These are phyloP conservation scores for Chloranthus sessilifolius DNA, from an alignment of 164 flowering plant species.

Conservation along the genomic window DNA sequence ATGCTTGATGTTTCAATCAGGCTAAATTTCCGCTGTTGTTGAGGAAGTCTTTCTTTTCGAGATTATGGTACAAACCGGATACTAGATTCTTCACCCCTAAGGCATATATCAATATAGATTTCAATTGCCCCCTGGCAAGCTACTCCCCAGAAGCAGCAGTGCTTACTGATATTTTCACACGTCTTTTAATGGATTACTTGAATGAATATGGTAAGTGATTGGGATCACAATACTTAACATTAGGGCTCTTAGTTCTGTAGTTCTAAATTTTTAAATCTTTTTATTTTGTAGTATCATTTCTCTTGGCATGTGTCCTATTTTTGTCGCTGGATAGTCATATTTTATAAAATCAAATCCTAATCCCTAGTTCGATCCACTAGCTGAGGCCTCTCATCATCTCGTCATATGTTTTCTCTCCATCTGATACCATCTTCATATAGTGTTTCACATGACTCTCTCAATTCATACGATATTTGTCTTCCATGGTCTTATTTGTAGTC, in stretches of 20 bases:
- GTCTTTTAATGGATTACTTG: slow-evolving; percentile 80
- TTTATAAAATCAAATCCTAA: no score
- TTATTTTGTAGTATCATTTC: no score
- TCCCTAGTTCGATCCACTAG: no score
- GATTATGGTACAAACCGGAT: slow-evolving; percentile 91
- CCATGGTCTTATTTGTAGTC: no score
- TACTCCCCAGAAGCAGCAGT: slow-evolving; percentile 78
- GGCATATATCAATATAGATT: slow-evolving; percentile 75
- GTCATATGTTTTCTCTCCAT: no score
- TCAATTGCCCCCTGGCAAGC: slow-evolving; percentile 72
- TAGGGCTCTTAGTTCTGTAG: neutral
- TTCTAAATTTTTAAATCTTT: neutral
- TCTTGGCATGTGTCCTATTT: no score
- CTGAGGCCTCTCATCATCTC: no score
- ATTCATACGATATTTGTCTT: no score
- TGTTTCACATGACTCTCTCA: no score
- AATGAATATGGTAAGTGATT: slow-evolving; percentile 87
- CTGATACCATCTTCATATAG: no score
- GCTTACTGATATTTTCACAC: slow-evolving; percentile 67
- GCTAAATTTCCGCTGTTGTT: slow-evolving; percentile 53
- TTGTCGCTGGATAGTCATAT: no score
- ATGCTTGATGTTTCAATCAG: slow-evolving; percentile 29
- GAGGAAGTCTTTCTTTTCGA: slow-evolving; percentile 63
- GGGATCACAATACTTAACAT: no score
- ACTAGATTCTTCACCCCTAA: slow-evolving; percentile 75